phyloP scores from a whole-genome alignment of 2,329 filamentous ascomycete genomes.

The Pseudomassariella vexata region DNA sequence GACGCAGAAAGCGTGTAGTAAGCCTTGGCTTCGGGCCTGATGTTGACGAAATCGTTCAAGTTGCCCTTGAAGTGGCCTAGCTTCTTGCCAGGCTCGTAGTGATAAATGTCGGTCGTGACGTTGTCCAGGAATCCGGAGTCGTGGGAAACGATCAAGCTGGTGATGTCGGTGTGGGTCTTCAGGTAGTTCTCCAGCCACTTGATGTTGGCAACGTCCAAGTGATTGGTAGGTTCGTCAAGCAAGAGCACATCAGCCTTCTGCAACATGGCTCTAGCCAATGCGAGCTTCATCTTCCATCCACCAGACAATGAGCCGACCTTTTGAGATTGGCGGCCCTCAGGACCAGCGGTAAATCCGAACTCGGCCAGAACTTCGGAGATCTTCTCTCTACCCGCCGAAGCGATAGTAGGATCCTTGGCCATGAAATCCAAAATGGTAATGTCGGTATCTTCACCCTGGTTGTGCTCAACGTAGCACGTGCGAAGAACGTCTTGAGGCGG shows the following conservation, averaged over 20 bases:
- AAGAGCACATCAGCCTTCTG: constrained; percentile 94
- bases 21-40: constrained; percentile 90
- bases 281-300: constrained; percentile 99
- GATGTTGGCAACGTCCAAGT: constrained; percentile 93
- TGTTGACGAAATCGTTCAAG: constrained; percentile 75
- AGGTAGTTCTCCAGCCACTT: constrained; percentile 95
- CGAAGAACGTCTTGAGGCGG: constrained; percentile 85
- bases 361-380: constrained; percentile 81
- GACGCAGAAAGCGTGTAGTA: constrained; percentile 94
- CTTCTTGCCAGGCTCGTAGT: constrained; percentile 96
- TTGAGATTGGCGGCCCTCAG: constrained; percentile 81
- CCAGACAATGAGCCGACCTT: constrained; percentile 92
- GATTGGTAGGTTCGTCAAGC: constrained; percentile 98
- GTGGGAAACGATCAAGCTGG: constrained; percentile 95
- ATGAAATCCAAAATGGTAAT: constrained; percentile 94
- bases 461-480: constrained; percentile 98
- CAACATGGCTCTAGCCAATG: constrained; percentile 91
- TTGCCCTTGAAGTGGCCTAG: constrained; percentile 81
- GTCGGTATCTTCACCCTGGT: constrained; percentile 95
- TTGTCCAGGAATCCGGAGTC: constrained; percentile 96
- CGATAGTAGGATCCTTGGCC: constrained; percentile 80
- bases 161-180: constrained; percentile 93
- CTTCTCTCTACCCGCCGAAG: constrained; percentile 69
- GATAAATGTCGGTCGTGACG: constrained; percentile 97
- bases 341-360: constrained; percentile 88